A percentile compares a stretch with the other conserved stretches of the same genome.
phyloP scores from a whole-genome alignment of 176 grass and related monocot genomes.

The Cenchrus americanus region DNA sequence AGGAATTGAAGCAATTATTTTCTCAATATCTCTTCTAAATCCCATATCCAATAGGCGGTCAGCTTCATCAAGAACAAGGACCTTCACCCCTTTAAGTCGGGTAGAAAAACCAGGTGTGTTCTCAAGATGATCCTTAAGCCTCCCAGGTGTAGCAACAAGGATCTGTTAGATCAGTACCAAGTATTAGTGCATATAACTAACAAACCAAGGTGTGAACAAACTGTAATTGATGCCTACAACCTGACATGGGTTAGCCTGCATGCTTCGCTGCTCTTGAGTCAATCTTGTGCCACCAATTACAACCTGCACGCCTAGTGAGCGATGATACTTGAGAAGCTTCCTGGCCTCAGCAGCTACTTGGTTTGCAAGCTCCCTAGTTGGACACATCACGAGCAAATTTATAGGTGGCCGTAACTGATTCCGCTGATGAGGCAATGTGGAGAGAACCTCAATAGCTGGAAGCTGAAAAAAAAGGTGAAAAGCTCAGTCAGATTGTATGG shows the following conservation, averaged over 20 bases:
- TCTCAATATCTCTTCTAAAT: constrained; percentile 95
- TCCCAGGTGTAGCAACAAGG: constrained; percentile 94
- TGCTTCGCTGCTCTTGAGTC: constrained; percentile 74
- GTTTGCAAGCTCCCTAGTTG: constrained; percentile 92
- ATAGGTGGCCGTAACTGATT: constrained; percentile 59
- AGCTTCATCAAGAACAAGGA: constrained; percentile 97
- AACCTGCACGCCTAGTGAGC: constrained; percentile 76
- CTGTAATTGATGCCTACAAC: constrained; percentile 49
- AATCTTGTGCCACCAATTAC: constrained; percentile 92
- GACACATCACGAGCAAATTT: constrained; percentile 88
- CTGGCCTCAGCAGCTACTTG: constrained; percentile 88
- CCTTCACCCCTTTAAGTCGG: constrained; percentile 81
- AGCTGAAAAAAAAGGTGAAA: constrained; percentile 63
- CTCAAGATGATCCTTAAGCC: constrained; percentile 91
- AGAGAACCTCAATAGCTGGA: constrained; percentile 89
- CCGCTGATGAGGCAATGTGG: constrained; percentile 58
- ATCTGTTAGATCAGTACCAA: constrained; percentile 54
- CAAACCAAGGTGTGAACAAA: constrained; percentile 14
- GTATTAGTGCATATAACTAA: constrained; percentile 34
- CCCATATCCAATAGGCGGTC: constrained; percentile 97
- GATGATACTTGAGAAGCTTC: constrained; percentile 93
- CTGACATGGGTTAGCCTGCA: constrained; percentile 90
- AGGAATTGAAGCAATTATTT: constrained; percentile 82
- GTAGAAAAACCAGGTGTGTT: constrained; percentile 85
- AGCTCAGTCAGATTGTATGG: constrained; percentile 34